Percentiles rank a stretch among this genome's conserved stretches.
Evolutionary conservation across 2,329 filamentous ascomycete genomes (phyloP).

Genomic region (Aspergillus brunneoviolaceus): DNA sequence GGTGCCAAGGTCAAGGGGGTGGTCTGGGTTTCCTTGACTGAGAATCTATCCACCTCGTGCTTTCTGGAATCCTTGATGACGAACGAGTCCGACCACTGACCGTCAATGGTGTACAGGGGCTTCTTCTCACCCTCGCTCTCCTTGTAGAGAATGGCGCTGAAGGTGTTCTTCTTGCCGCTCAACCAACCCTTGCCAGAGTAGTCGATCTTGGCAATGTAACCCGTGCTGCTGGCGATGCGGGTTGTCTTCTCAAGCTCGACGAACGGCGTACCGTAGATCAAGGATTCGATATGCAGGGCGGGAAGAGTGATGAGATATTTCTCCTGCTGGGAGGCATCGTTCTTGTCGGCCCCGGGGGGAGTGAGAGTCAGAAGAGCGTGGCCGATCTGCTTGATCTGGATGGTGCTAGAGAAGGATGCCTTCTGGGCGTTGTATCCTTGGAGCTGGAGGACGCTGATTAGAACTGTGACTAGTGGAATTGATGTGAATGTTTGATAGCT

Average conservation of each 20-base stretch:
- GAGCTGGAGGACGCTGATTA: slow-evolving; percentile 37
- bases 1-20: slow-evolving; percentile 71
- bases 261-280: slow-evolving; percentile 73
- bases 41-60: slow-evolving; percentile 58
- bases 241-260: slow-evolving; percentile 85
- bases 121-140: slow-evolving; percentile 64
- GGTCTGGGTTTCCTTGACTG: slow-evolving; percentile 57
- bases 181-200: slow-evolving; percentile 95
- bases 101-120: slow-evolving; percentile 75
- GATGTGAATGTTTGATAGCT: slow-evolving; percentile 5
- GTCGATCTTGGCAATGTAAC: slow-evolving; percentile 85
- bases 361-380: slow-evolving; percentile 77
- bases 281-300: slow-evolving; percentile 85
- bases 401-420: slow-evolving; percentile 88
- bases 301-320: slow-evolving; percentile 90
- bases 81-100: slow-evolving; percentile 87
- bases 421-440: slow-evolving; percentile 95
- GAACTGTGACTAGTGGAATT: neutral
- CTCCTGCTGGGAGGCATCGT: slow-evolving; percentile 49
- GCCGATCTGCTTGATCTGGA: slow-evolving; percentile 91
- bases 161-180: slow-evolving; percentile 91
- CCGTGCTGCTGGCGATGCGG: slow-evolving; percentile 81
- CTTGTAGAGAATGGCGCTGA: slow-evolving; percentile 72
- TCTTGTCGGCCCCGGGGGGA: slow-evolving; percentile 53
- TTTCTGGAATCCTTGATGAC: slow-evolving; percentile 68